Conservation (phyloP, 139 green algal species). For the Eudorina sp. region DNA sequence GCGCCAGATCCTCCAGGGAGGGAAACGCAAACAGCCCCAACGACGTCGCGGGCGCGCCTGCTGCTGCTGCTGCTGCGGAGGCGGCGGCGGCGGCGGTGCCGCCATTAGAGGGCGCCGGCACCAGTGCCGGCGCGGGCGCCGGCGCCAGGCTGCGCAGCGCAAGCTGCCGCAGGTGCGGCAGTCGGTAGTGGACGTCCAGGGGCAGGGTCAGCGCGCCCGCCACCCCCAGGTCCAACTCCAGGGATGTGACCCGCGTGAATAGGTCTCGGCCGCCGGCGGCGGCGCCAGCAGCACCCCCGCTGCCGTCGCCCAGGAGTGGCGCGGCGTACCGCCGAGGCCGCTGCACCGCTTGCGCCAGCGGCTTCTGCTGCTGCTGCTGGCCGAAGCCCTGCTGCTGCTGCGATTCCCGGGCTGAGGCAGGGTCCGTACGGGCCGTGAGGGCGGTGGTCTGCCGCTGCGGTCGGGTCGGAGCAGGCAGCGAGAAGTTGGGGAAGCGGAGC, state of each 20-base stretch:
- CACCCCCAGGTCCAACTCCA: not conserved
- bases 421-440: not conserved
- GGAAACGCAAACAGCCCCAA: not conserved
- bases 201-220: not conserved
- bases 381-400: not conserved
- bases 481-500: slow-evolving; percentile 25
- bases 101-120: too few species aligned
- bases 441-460: not conserved
- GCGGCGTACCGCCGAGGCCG: not conserved
- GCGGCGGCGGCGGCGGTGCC: not conserved
- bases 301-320: not conserved
- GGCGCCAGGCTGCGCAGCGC: not conserved
- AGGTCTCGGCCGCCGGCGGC: not conserved
- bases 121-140: not conserved
- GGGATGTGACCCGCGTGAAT: not conserved
- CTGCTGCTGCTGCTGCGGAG: too few species aligned
- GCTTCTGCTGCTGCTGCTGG: slow-evolving; percentile 13
- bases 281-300: not conserved
- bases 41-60: not conserved
- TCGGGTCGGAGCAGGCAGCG: not conserved
- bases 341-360: not conserved
- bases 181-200: not conserved
- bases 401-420: too few species aligned
- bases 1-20: not conserved
- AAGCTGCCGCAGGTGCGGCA: not conserved